These are phyloP conservation scores for Ceratocystis destructans DNA, from an alignment of 2,329 filamentous ascomycete species.

Conservation along the genomic window DNA sequence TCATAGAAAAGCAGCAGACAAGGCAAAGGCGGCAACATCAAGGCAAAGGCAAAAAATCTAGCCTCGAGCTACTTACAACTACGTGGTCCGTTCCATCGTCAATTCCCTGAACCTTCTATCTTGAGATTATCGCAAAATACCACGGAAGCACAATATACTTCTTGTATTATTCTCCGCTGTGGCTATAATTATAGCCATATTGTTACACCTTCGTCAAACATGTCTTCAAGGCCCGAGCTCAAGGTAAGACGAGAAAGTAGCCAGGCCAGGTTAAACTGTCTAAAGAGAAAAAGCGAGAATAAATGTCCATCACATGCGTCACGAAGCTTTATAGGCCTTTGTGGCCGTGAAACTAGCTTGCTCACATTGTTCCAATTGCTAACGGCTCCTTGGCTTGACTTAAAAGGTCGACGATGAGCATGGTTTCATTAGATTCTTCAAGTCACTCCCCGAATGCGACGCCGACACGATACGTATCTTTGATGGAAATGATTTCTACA, in stretches of 20 bases:
- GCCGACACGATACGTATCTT: constrained; percentile 78
- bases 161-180: neutral
- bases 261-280: neutral
- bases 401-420: constrained; percentile 82
- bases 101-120: neutral
- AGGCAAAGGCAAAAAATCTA: neutral
- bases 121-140: neutral
- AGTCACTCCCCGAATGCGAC: constrained; percentile 58
- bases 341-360: neutral
- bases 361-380: neutral
- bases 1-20: neutral
- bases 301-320: neutral
- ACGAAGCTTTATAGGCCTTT: neutral
- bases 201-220: constrained; percentile 27
- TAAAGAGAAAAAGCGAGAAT: neutral
- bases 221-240: constrained; percentile 59
- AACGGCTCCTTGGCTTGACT: constrained; percentile 9
- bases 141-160: neutral
- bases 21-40: neutral
- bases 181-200: neutral
- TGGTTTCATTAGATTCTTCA: constrained; percentile 94
- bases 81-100: neutral
- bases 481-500: constrained; percentile 89
- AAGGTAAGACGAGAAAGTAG: constrained; percentile 36
- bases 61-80: neutral